Evolutionary conservation across 257 asterid genomes (phyloP).

Genomic region (Phtheirospermum japonicum): DNA sequence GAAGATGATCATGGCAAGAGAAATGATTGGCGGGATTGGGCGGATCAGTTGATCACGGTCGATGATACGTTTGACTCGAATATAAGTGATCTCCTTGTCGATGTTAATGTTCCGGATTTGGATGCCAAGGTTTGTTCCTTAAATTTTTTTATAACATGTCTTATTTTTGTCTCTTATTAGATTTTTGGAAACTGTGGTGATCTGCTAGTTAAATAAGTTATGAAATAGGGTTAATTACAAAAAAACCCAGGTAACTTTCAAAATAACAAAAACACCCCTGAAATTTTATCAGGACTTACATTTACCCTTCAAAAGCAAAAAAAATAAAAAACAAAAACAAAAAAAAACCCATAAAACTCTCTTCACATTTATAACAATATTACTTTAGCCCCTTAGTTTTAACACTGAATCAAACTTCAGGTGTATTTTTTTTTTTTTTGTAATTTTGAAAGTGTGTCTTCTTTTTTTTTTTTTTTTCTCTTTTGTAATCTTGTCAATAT

Average conservation of each 20-base stretch:
- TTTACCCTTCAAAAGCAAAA: too few relatives aligned
- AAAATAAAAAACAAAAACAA: too few relatives aligned
- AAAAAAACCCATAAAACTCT: too few relatives aligned
- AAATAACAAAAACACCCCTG: too few relatives aligned
- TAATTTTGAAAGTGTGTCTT: not conserved
- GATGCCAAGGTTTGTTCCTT: constrained; percentile 57
- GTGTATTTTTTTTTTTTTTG: too few relatives aligned
- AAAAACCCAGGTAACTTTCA: too few relatives aligned
- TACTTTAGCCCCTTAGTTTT: too few relatives aligned
- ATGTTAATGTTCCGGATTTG: constrained; percentile 59
- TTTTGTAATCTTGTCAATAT: not conserved
- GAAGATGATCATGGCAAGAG: constrained; percentile 37
- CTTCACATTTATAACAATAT: too few relatives aligned
- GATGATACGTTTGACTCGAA: constrained; percentile 56
- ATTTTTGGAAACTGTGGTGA: not conserved
- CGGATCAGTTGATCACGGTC: constrained; percentile 53
- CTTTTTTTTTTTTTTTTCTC: too few relatives aligned
- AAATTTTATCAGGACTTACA: too few relatives aligned
- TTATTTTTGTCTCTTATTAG: not conserved
- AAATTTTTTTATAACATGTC: not conserved
- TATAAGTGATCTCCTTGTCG: constrained; percentile 63
- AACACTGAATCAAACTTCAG: too few relatives aligned
- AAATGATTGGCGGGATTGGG: constrained; percentile 75
- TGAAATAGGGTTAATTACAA: too few relatives aligned
- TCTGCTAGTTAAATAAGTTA: not conserved